Evolutionary conservation across 129 eudicot species (phyloP), one percentile per base, ranked within the genome.

Genomic region (Artemisia tridentata): DNA sequence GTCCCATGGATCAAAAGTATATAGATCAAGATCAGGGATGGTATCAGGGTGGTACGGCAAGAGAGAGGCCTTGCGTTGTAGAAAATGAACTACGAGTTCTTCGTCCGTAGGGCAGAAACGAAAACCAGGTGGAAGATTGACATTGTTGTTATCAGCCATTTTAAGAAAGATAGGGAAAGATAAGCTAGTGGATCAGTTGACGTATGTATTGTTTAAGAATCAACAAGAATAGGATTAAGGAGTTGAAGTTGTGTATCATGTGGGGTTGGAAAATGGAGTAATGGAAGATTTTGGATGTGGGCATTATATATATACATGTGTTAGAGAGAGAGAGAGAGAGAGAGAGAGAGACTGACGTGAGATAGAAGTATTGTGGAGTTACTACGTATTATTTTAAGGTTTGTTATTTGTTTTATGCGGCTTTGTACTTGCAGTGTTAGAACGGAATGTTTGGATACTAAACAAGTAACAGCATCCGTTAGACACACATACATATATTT

Each of bases 1-100:
- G 68, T 93, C 96, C 98, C 98, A 93, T 19, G 98, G 98, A 61
- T 93, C 90, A 64, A 84, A 87, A 60, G 96, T 92, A 73, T 83
- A 84, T 38, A 93, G 91, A 73, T 93, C 87, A 56, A 93, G 96
- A 73, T 93, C 98, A 0, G 98, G 98, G 75, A 93, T 93, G 73
- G 84, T 82, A 38, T 89, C 88, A 0, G 98, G 98, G 65, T 87
- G 92, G 78, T 83, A 93, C 50, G 98, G 98, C 51, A 93, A 65
- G 71, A 87, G 87, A 15, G 84, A 69, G 29, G 88, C 84, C 68
- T 84, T 87, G 29, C 98, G 92, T 45, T 87, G 97, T 57, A 93
- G 98, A 80, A 93, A 93, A 63, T 93, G 98, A 60, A 89, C 92
- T 34, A 93, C 76, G 7, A 93, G 98, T 70, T 93, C 97, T 86